Percentiles rank a stretch among this genome's conserved stretches.
Evolutionary conservation across 257 asterid genomes (phyloP).

Genomic region (Solanum lycopersicoides): DNA sequence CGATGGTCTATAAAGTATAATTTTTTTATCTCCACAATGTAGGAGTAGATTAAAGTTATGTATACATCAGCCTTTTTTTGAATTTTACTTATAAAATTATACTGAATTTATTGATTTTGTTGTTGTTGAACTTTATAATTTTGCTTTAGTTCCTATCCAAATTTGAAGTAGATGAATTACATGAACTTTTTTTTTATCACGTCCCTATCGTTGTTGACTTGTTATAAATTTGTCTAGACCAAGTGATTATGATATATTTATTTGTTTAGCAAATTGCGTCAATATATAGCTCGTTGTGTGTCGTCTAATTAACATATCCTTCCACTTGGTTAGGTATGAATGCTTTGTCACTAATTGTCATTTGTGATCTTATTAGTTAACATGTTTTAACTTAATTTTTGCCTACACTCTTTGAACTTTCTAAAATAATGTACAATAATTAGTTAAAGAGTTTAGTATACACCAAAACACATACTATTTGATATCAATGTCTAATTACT

Average conservation of each 20-base stretch:
- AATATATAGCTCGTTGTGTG: neutral
- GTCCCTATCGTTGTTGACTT: constrained; percentile 2
- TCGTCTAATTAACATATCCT: neutral
- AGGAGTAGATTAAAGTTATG: neutral
- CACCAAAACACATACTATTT: neutral
- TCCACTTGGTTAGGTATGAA: neutral
- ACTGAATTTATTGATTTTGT: neutral
- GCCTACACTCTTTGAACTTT: neutral
- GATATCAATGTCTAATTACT: neutral
- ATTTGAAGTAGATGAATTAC: constrained; percentile 11
- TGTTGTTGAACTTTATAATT: neutral
- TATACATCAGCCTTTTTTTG: neutral
- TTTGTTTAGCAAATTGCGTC: constrained; percentile 1
- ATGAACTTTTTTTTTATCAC: constrained; percentile 1
- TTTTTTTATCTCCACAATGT: neutral
- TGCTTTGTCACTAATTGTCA: neutral
- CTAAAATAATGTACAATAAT: neutral
- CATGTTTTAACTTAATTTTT: neutral
- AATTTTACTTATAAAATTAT: neutral
- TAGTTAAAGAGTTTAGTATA: neutral
- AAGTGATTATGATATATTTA: neutral
- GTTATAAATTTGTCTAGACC: neutral
- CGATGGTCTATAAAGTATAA: neutral
- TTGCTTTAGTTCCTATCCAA: neutral
- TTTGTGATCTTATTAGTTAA: neutral